Base-by-base conservation (phyloP, 345 rosid species). In the Pistacia atlantica region DNA sequence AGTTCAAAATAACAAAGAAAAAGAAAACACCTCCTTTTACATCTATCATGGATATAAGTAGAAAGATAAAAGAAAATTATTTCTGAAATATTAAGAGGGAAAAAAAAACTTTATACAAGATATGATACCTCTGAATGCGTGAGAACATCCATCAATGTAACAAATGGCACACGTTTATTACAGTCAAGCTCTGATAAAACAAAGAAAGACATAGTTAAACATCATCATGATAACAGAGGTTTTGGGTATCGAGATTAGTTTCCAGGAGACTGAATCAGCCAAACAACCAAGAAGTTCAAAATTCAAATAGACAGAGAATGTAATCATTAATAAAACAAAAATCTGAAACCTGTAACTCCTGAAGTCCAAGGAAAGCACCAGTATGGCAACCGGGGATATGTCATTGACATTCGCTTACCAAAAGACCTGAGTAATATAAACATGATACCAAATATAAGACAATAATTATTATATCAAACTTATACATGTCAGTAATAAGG, bases 141-240 rank as follows among this genome's bases (percentile, higher is more conserved):
- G 81, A 95, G 80, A 75, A 89, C 85, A 74, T 93, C 93, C 97
- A 88, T 92, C 73, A 95, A 80, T 5, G 98, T 86, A 72, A 80
- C 81, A 85, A 88, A 90, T 71, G 87, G 87, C 1, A 55, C 91
- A 25, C 42, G 38, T 38, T 75, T 73, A 68, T 76, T 81, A 17
- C 84, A 71, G 81, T 77, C 91, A 77, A 88, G 89, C 82, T 83
- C 99, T 93, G 89, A 73, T 61, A 35, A 74, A 61, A 69, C 46
- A 72, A 74, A 75, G 71, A 65, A 69, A 56, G 49, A 31, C 18
- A 8, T 16, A 65, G 35, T 6, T 56, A 3, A 68, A 67, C 31
- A 74, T 48, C 54, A 69, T 67, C 55, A 76, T 22, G 61, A 73
- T 56, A 38, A 48, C 18, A 10, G 57, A 46, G 58, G 46, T 59